Percentiles rank a stretch among this genome's conserved stretches.
Evolutionary conservation across 2,329 filamentous ascomycete species (phyloP).

Genomic region (Karstenula rhodostoma): DNA sequence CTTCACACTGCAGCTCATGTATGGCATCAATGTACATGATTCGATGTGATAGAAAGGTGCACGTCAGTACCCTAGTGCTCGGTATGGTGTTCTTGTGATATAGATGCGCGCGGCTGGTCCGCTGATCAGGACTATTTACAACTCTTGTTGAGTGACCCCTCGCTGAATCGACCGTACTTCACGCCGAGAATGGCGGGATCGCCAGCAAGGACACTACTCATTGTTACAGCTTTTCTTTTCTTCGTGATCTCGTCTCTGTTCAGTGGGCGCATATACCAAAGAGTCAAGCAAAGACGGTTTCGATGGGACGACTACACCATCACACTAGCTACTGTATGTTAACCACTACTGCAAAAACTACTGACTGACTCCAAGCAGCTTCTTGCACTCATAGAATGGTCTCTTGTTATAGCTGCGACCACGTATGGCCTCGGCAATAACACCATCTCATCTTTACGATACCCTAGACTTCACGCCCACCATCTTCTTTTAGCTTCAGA

Average conservation of each 20-base stretch:
- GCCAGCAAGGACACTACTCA: conserved; percentile 21
- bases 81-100: conserved; percentile 3
- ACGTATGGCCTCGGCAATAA: conserved; percentile 18
- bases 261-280: conserved; percentile 20
- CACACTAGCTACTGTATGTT: conserved; percentile 20
- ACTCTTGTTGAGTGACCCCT: neutral
- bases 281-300: conserved; percentile 15
- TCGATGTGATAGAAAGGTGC: neutral
- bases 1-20: conserved; percentile 5
- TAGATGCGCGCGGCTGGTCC: neutral
- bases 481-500: conserved; percentile 23
- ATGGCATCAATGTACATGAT: conserved; percentile 6
- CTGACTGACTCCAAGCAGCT: conserved; percentile 13
- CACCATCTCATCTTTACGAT: conserved; percentile 12
- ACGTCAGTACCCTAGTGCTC: neutral
- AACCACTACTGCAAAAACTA: neutral
- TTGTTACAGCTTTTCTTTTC: conserved; percentile 22
- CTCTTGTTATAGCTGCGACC: conserved; percentile 18
- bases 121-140: neutral
- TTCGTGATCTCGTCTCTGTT: conserved; percentile 19
- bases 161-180: neutral
- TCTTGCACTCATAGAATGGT: conserved; percentile 22
- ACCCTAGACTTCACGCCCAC: conserved; percentile 5
- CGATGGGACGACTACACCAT: conserved; percentile 31
- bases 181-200: neutral